A percentile compares a stretch with the other conserved stretches of the same genome.
Evolutionary conservation across 768 basidiomycete species (phyloP).

Genomic region (Russula sp.): DNA sequence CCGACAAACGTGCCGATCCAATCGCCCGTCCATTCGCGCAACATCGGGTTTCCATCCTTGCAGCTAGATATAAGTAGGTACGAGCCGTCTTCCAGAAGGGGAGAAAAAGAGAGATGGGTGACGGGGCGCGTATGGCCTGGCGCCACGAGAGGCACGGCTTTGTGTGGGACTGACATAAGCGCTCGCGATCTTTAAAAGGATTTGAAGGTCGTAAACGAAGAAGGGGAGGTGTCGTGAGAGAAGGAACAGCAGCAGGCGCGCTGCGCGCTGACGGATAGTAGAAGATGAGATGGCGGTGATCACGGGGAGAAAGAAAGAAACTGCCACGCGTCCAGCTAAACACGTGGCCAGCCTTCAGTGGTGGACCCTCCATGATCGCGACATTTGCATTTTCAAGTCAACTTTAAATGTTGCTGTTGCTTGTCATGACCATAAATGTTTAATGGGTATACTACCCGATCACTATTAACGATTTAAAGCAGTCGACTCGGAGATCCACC

Average conservation of each 20-base stretch:
- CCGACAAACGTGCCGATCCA: conserved; percentile 95
- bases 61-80: conserved; percentile 93
- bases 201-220: conserved; percentile 4
- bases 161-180: conserved; percentile 29
- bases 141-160: conserved; percentile 74
- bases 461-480: too few species aligned
- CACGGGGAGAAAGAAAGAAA: neutral
- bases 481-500: too few species aligned
- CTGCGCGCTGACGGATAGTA: conserved; percentile 29
- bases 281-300: neutral
- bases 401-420: too few species aligned
- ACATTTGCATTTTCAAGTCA: too few species aligned
- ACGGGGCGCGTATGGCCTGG: conserved; percentile 85
- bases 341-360: conserved; percentile 5
- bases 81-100: conserved; percentile 74
- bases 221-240: conserved; percentile 18
- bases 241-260: conserved; percentile 27
- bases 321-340: neutral
- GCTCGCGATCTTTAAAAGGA: conserved; percentile 4
- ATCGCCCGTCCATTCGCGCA: conserved; percentile 95
- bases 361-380: neutral
- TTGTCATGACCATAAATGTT: too few species aligned
- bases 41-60: conserved; percentile 98
- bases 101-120: conserved; percentile 90
- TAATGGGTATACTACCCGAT: too few species aligned